Evolutionary conservation across 495 filamentous ascomycete genomes (phyloP).

Genomic region (Xylaria scruposa): DNA sequence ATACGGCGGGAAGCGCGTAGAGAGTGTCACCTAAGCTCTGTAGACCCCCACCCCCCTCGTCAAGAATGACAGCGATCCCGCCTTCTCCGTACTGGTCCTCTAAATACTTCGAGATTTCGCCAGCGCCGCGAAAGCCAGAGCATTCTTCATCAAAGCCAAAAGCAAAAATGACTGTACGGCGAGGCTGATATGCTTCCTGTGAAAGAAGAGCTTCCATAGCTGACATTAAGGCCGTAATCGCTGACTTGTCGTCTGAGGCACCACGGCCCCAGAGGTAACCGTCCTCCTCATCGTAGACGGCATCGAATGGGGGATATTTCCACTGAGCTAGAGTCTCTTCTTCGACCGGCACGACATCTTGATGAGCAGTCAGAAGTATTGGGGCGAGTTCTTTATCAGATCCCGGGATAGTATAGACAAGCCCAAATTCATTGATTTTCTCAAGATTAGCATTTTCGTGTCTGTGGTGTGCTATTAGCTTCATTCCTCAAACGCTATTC

Average conservation of each 20-base stretch:
- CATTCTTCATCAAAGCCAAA: conserved; percentile 71
- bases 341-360: conserved; percentile 62
- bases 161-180: conserved; percentile 60
- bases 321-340: conserved; percentile 55
- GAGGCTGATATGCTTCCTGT: conserved; percentile 56
- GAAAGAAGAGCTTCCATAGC: conserved; percentile 59
- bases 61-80: conserved; percentile 62
- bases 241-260: conserved; percentile 66
- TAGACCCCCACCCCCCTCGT: conserved; percentile 62
- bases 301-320: conserved; percentile 59
- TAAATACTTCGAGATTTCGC: conserved; percentile 53
- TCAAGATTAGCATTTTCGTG: conserved; percentile 47
- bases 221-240: conserved; percentile 63
- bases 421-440: conserved; percentile 63
- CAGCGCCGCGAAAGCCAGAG: conserved; percentile 61
- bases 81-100: conserved; percentile 59
- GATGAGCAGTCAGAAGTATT: conserved; percentile 67
- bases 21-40: conserved; percentile 49
- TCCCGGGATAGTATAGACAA: conserved; percentile 64
- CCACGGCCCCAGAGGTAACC: conserved; percentile 67
- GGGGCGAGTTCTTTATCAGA: conserved; percentile 59
- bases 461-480: conserved; percentile 14
- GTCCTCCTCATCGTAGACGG: conserved; percentile 60
- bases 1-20: conserved; percentile 63
- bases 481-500: background rate